Conservation (phyloP, 768 basidiomycete genomes). For the Naganishia friedmannii region DNA sequence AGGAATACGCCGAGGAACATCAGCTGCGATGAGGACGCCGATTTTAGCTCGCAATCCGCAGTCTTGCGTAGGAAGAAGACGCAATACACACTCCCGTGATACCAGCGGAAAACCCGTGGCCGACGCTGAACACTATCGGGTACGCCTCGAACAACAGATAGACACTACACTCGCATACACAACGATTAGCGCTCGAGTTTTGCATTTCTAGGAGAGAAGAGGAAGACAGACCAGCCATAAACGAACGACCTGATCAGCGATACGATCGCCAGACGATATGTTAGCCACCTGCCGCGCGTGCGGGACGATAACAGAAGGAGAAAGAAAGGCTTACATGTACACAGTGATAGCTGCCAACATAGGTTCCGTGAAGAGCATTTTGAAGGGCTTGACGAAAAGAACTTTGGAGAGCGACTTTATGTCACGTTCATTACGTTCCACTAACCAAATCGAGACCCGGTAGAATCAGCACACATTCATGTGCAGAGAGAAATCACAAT, state of each 20-base stretch:
- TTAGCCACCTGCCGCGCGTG: neutral
- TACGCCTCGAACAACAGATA: constrained; percentile 53
- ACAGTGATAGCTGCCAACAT: constrained; percentile 52
- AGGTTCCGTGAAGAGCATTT: constrained; percentile 48
- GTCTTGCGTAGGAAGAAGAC: neutral
- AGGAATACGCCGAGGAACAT: constrained; percentile 52
- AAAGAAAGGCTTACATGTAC: constrained; percentile 48
- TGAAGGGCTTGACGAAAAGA: constrained; percentile 49
- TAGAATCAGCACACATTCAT: constrained; percentile 9
- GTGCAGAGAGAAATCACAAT: neutral
- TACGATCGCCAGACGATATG: too few relatives aligned
- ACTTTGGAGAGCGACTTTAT: constrained; percentile 40
- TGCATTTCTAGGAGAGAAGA: neutral
- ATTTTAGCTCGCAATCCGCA: neutral
- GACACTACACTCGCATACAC: constrained; percentile 41
- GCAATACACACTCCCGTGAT: constrained; percentile 39
- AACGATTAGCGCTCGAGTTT: neutral
- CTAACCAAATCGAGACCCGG: constrained; percentile 28
- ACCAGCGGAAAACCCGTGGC: constrained; percentile 50
- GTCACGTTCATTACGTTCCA: constrained; percentile 30
- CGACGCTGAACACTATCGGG: constrained; percentile 46
- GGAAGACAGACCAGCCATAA: constrained; percentile 32
- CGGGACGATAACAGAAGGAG: too few relatives aligned
- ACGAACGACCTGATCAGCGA: constrained; percentile 36
- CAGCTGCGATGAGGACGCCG: constrained; percentile 29